Evolutionary conservation across 257 asterid genomes (phyloP).

Genomic region (Rauvolfia tetraphylla): DNA sequence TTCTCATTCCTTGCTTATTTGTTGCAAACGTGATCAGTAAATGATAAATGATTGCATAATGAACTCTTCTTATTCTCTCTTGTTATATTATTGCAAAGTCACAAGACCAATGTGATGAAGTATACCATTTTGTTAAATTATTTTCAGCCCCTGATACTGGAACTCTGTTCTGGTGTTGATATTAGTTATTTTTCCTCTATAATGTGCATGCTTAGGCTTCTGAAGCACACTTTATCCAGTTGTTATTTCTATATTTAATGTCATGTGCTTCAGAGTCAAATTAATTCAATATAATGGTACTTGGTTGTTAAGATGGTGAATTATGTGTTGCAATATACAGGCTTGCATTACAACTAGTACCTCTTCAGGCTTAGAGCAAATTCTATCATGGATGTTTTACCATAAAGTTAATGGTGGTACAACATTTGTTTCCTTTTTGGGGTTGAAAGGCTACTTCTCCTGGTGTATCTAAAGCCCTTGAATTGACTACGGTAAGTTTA

Average conservation of each 20-base stretch:
- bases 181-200: neutral
- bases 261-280: neutral
- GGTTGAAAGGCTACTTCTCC: slow-evolving; percentile 50
- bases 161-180: neutral
- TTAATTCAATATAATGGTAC: neutral
- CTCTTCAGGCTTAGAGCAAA: slow-evolving; percentile 57
- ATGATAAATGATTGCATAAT: neutral
- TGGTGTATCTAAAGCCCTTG: slow-evolving; percentile 40
- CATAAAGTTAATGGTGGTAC: slow-evolving; percentile 57
- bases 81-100: neutral
- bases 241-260: slow-evolving; percentile 7
- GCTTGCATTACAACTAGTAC: slow-evolving; percentile 59
- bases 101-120: neutral
- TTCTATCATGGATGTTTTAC: slow-evolving; percentile 70
- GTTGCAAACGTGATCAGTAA: neutral
- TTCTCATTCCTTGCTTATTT: neutral
- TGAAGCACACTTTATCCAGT: neutral
- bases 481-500: slow-evolving; percentile 25
- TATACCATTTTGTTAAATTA: neutral
- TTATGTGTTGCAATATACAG: slow-evolving; percentile 30
- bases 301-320: neutral
- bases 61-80: neutral
- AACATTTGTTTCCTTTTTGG: slow-evolving; percentile 52
- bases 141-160: neutral
- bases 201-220: neutral